phyloP scores from a whole-genome alignment of 805 yeast genomes.

The Pichia paraexigua region DNA sequence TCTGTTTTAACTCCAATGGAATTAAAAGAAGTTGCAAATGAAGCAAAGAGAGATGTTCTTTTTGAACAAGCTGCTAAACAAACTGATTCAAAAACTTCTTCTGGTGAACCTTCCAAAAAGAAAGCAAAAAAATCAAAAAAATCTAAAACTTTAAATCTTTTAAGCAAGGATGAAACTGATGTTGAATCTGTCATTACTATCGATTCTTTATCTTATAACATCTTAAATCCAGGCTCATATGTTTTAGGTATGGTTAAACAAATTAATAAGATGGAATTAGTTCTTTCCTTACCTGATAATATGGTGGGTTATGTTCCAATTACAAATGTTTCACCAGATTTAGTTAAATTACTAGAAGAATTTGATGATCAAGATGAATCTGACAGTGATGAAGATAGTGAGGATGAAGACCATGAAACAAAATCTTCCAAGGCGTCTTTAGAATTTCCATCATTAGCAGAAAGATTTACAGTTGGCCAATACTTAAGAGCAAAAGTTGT shows the following conservation, averaged over 20 bases:
- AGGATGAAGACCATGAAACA: slow-evolving; percentile 17
- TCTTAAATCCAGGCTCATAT: slow-evolving; percentile 59
- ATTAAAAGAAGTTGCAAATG: slow-evolving; percentile 85
- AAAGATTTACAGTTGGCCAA: slow-evolving; percentile 63
- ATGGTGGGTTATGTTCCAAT: slow-evolving; percentile 72
- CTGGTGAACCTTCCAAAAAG: slow-evolving; percentile 22
- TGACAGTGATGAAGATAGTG: slow-evolving; percentile 24
- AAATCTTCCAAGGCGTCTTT: slow-evolving; percentile 23
- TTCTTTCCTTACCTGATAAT: slow-evolving; percentile 71
- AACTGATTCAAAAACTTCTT: slow-evolving; percentile 13
- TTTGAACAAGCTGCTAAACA: slow-evolving; percentile 35
- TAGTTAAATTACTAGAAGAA: slow-evolving; percentile 50
- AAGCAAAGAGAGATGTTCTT: slow-evolving; percentile 82
- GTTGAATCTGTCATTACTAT: slow-evolving; percentile 34
- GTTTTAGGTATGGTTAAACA: slow-evolving; percentile 70
- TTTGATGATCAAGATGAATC: slow-evolving; percentile 44
- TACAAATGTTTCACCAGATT: slow-evolving; percentile 58
- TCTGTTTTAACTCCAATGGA: slow-evolving; percentile 83
- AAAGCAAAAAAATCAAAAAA: slow-evolving; percentile 26
- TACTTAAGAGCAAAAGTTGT: slow-evolving; percentile 81
- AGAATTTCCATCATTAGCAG: slow-evolving; percentile 49
- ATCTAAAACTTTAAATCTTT: slow-evolving; percentile 12
- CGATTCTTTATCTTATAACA: slow-evolving; percentile 56
- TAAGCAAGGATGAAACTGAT: slow-evolving; percentile 19
- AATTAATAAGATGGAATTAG: slow-evolving; percentile 55